Percentiles rank a stretch among this genome's conserved stretches.
These are phyloP conservation scores for Hypoxylon trugodes DNA, from an alignment of 495 filamentous ascomycete species.

Conservation along the genomic window DNA sequence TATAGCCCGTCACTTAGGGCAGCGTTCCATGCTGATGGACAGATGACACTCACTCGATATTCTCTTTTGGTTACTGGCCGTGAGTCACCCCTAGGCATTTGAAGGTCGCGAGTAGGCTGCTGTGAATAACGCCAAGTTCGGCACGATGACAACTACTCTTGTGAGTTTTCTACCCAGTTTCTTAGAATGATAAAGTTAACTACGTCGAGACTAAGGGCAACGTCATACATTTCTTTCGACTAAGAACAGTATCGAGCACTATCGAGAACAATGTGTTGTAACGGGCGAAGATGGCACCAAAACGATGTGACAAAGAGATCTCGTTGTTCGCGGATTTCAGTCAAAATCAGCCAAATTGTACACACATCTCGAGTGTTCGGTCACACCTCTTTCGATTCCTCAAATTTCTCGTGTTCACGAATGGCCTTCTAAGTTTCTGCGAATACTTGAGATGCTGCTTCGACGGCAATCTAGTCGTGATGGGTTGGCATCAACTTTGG, in stretches of 20 bases:
- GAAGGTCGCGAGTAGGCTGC: neutral
- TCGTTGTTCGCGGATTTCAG: slow-evolving; percentile 16
- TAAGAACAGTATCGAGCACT: slow-evolving; percentile 11
- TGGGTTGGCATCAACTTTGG: neutral
- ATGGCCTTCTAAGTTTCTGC: too few relatives aligned
- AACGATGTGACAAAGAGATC: slow-evolving; percentile 11
- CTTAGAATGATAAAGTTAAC: slow-evolving; percentile 20
- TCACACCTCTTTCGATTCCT: slow-evolving; percentile 4
- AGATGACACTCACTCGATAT: neutral
- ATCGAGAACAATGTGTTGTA: slow-evolving; percentile 37
- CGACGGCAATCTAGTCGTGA: too few relatives aligned
- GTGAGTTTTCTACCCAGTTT: slow-evolving; percentile 20
- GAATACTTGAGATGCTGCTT: too few relatives aligned
- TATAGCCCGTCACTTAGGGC: slow-evolving; percentile 29
- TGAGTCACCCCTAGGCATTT: slow-evolving; percentile 15
- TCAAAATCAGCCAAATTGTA: neutral
- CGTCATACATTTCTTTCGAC: slow-evolving; percentile 26
- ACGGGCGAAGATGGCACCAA: neutral
- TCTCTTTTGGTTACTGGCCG: neutral
- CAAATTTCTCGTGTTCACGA: too few relatives aligned
- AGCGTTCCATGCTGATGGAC: slow-evolving; percentile 21
- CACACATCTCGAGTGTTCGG: slow-evolving; percentile 5
- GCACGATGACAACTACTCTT: neutral
- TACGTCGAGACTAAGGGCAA: slow-evolving; percentile 4
- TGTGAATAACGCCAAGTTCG: neutral